phyloP scores from a whole-genome alignment of 2,329 filamentous ascomycete species.

The Colletotrichum eleusines region DNA sequence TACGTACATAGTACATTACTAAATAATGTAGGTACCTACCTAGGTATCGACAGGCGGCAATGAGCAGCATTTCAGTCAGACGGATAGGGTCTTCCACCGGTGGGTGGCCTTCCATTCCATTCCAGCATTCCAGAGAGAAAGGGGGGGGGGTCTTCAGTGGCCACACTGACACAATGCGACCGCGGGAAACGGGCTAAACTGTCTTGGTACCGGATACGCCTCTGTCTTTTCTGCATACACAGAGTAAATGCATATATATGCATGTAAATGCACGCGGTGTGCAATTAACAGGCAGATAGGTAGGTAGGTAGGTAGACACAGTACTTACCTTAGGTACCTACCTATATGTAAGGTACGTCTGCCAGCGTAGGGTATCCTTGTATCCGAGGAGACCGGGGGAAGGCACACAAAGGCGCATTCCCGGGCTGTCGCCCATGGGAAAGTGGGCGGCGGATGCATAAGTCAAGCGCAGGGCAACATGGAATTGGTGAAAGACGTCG shows the following conservation, averaged over 20 bases:
- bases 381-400: not conserved
- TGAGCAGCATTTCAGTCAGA: not conserved
- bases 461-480: conserved; percentile 8
- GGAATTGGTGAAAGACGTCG: not conserved
- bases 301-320: too few relatives aligned
- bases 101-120: not conserved
- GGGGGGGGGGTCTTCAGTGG: conserved; percentile 1
- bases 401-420: not conserved
- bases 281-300: too few relatives aligned
- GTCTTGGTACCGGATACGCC: not conserved
- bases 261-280: too few relatives aligned
- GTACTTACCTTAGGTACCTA: too few relatives aligned
- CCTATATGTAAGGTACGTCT: not conserved
- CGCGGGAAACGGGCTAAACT: too few relatives aligned
- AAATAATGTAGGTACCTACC: too few relatives aligned
- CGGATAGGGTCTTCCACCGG: not conserved
- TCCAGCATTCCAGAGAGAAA: not conserved
- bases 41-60: not conserved
- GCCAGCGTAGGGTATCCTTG: conserved; percentile 10
- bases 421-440: conserved; percentile 18
- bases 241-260: not conserved
- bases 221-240: not conserved
- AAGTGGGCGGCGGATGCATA: conserved; percentile 33
- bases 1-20: too few relatives aligned
- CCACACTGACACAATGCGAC: not conserved